Evolutionary conservation across 352 stramenopile species (phyloP), one percentile per base, ranked within the genome.

Genomic region (Labyrinthula sp.): DNA sequence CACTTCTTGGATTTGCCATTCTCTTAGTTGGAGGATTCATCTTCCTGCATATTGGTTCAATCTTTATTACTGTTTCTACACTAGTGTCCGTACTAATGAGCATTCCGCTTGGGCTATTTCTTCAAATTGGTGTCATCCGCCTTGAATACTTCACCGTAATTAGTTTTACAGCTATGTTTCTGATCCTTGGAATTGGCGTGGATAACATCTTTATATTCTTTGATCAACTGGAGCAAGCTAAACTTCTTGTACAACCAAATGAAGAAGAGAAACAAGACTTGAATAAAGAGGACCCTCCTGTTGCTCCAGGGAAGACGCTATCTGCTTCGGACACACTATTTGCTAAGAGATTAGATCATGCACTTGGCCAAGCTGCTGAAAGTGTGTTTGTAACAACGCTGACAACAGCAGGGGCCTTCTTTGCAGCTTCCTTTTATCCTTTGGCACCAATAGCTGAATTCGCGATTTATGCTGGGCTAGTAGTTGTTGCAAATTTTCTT

Each of bases 171-270:
- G 54, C 43, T 14, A 35, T 74, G 8, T 74, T 74, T 46, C 57
- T 74, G 38, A 62, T 72, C 8, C 57, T 66, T 9, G 64, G 62
- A 5, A 69, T 74, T 36, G 64, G 62, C 6, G 64, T 58, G 8
- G 60, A 69, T 41, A 60, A 68, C 45, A 57, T 72, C 47, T 69
- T 74, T 35, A 62, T 72, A 24, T 69, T 69, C 34, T 59, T 68
- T 30, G 62, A 71, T 48, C 47, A 62, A 0, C 72, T 62, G 37
- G 60, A 64, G 41, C 48, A 60, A 17, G 33, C 35, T 20, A 21
- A 57, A 40, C 10, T 15, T n/a, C n/a, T n/a, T n/a, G n/a, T n/a
- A n/a, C n/a, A n/a, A n/a, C n/a, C n/a, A n/a, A n/a, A n/a, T n/a
- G n/a, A n/a, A n/a, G n/a, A n/a, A n/a, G n/a, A n/a, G n/a, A n/a